Base-by-base conservation (phyloP, 768 basidiomycete species). In the Suillus cothurnatus region DNA sequence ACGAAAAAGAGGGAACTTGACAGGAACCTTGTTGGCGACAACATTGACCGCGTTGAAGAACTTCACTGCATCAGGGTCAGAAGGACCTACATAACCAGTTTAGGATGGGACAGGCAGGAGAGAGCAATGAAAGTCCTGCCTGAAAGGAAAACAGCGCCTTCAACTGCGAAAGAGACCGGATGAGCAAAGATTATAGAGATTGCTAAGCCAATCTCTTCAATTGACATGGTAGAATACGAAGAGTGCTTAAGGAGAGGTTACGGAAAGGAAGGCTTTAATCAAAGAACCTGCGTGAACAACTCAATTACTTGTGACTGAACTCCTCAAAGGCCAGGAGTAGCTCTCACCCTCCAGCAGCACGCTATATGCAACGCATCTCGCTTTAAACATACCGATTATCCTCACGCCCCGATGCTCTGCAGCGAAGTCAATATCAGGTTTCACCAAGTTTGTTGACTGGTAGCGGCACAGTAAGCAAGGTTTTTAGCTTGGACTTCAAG, bases 371-470 rank as follows among this genome's bases (percentile, higher is more conserved):
- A 71, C 75, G 70, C 84, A 82, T 47, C 80, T 71, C 31, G 81
- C 79, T 70, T 81, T 85, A 14, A 84, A 84, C 76, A 81, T 64
- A 36, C 73, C 73, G 58, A 84, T 82, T 26, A 80, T 79, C 72
- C 77, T 78, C 69, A 82, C 76, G 58, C 78, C 65, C 84, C 80
- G 1, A 77, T 77, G 64, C 82, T 84, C 66, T 82, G 76, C 83
- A 31, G 77, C 74, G 66, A 85, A 84, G 68, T 85, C 81, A 23
- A 85, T 80, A 68, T 85, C 84, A 15, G 82, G 84, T 68, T 85
- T 84, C 8, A 85, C 79, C 82, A 81, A 1, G 82, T 83, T 71
- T 84, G 78, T 67, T 85, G 83, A 69, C 81, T 85, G 64, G 84
- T 79, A 1, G 81, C 80, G 50, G 85, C 81, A 70, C 80, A 86